These are phyloP conservation scores for Selenicereus undatus DNA, from an alignment of 148 eudicot species.

Conservation along the genomic window DNA sequence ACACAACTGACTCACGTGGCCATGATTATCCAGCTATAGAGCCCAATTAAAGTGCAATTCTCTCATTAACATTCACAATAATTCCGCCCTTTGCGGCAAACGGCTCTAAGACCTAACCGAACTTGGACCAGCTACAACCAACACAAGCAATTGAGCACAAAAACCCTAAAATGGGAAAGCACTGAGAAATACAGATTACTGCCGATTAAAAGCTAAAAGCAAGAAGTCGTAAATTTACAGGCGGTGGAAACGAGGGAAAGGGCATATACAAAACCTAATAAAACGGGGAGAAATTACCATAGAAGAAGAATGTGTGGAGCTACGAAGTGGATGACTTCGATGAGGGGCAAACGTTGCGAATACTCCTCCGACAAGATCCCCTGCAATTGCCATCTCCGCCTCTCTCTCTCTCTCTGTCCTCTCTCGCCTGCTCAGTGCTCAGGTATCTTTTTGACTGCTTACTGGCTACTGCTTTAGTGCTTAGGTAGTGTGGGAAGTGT, in stretches of 20 bases:
- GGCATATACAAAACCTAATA: background rate
- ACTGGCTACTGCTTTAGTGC: background rate
- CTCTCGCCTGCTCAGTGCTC: too few species aligned
- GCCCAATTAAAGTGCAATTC: background rate
- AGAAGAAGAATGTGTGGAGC: conserved; percentile 33
- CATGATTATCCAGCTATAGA: too few species aligned
- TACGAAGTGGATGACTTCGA: conserved; percentile 40
- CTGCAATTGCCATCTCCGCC: conserved; percentile 60
- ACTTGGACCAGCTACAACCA: too few species aligned
- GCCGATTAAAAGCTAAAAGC: background rate
- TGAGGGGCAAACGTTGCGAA: conserved; percentile 55
- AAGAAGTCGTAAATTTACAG: background rate
- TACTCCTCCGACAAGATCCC: conserved; percentile 53
- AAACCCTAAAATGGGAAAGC: too few species aligned
- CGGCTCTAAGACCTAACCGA: too few species aligned
- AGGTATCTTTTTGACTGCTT: background rate
- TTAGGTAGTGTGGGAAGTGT: background rate
- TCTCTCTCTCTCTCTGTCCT: conserved; percentile 1
- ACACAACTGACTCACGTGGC: too few species aligned
- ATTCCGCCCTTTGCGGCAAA: too few species aligned
- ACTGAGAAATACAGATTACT: too few species aligned
- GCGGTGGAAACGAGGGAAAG: background rate
- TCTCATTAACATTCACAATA: background rate
- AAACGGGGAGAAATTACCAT: conserved; percentile 42
- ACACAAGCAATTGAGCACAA: too few species aligned